Base-by-base conservation (phyloP, 352 stramenopile genomes). In the Blastocystis sp. region DNA sequence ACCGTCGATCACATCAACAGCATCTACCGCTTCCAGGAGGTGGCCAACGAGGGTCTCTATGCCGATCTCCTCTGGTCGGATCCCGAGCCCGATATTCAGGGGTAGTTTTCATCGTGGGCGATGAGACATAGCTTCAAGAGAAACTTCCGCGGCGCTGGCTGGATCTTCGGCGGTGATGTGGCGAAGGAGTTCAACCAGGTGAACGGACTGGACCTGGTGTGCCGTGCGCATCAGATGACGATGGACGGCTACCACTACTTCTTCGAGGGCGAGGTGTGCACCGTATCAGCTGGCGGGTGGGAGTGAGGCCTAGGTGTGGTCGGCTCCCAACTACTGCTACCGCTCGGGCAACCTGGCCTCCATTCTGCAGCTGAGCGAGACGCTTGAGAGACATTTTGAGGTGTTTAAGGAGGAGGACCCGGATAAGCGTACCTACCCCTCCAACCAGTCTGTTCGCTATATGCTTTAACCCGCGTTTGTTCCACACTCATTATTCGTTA, bases 11-110 rank as follows among this genome's bases (percentile, higher is more conserved):
- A 95, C 92, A 96, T 98, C 88, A 92, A 95, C 66, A 96, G 93
- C 89, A 98, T 98, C 91, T 94, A 98, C 92, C 92, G 96, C 24
- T 94, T 98, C 91, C 94, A 97, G 90, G 95, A 98, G 92, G 95
- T 98, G 77, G 94, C 95, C 2, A 95, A 98, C 87, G 94, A 95
- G 90, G 95, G 96, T 76, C 94, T 95, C 11, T 97, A 98, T 90
- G 98, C 94, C 89, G 96, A 99, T 92, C 93, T 99, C 89, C 96
- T 99, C 90, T 99, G 96, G 96, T 97, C 95, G 24, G 96, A 99
- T 90, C 96, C 96, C 0, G 95, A 98, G 89, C 95, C 98, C 76
- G 97, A 95, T 89, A 93, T 95, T 87, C 94, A 92, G 79, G 95
- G 93, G 93, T 93, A 92, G n/a, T 17, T 28, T 17, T 34, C 21